Base-by-base conservation (phyloP, 345 rosid genomes). In the Xanthoceras sorbifolium region DNA sequence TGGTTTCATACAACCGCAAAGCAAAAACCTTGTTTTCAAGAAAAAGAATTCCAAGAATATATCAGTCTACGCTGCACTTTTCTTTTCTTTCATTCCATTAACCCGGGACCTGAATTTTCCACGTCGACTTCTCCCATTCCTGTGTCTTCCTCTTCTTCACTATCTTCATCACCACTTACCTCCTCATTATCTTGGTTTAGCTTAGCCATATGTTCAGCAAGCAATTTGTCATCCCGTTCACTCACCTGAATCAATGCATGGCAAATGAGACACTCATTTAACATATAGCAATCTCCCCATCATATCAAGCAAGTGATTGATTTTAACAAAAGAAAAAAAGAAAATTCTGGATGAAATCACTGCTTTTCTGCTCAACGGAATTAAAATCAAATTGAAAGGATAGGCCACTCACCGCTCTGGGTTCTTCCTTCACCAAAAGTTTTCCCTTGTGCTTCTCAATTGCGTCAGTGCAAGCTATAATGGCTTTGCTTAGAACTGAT, bases 131-230 rank as follows among this genome's bases (percentile, higher is more conserved):
- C 98, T 28, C 98, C 99, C 98, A 91, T 86, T 10, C 97, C 97
- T 0, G 93, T 92, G 77, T 94, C 98, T 79, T 96, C 99, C 80
- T 96, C 99, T 72, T 92, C 98, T 78, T 88, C 98, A 1, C 97
- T 93, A 59, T 93, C 97, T 85, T 93, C 99, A 79, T 92, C 98
- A 7, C 98, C 97, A 59, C 97, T 88, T n/a, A 90, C 75, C 84
- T 92, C 99, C 82, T 93, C 98, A 23, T 93, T 92, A 74, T 89
- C 95, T 22, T 81, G 79, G 20, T 85, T 68, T 76, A 96, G 86
- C 86, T 90, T 92, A 74, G 93, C 97, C 99, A 93, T 96, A 86
- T 92, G 94, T 82, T 96, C 99, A 9, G 97, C 94, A 12, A 96
- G 90, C 79, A 92, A 83, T 83, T 92, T 93, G 75, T 96, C 99